Evolutionary conservation across 805 yeast genomes (phyloP), one percentile per base, ranked within the genome.

Genomic region (Kuraishia floccosa): DNA sequence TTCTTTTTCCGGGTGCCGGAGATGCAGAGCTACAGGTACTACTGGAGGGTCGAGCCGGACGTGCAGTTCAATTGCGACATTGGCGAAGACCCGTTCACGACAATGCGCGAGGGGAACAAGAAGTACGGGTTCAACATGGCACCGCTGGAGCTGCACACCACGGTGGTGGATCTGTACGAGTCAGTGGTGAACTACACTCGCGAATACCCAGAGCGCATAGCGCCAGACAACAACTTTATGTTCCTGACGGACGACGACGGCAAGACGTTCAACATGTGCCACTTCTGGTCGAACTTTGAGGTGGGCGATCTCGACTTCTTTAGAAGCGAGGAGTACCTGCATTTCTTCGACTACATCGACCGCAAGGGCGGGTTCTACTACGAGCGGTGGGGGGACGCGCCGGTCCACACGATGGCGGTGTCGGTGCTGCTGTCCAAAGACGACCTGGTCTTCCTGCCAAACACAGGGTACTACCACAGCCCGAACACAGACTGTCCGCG

Each of bases 271-370:
- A 72, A 71, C 44, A 50, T 69, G 49, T 72, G 79, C 43, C 81
- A 72, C 47, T 73, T 72, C 45, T 72, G 80, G 80, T 68, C 78
- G 16, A 73, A 73, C 44, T 73, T 73, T 40, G 81, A 73, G 41
- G 60, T 73, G 34, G 83, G 69, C n/a, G 60, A 60, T 36, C 54
- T 76, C 44, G 65, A 68, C 33, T 64, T 76, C 43, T 76, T 74
- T 70, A 51, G 78, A 39, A 43, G 64, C 15, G 68, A 72, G 27
- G 67, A 67, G 9, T 76, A 76, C 51, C 40, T 40, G 21, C 63
- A 65, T 40, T 76, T 68, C 49, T 76, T 76, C 45, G 66, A 73
- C 25, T 54, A 58, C 43, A 56, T 76, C 39, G 83, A 76, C 52
- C 48, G 59, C 34, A 58, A 64, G 13, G 81, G 81, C 32, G 83